phyloP scores from a whole-genome alignment of 305 asterid species.

The Fraxinus ornus region DNA sequence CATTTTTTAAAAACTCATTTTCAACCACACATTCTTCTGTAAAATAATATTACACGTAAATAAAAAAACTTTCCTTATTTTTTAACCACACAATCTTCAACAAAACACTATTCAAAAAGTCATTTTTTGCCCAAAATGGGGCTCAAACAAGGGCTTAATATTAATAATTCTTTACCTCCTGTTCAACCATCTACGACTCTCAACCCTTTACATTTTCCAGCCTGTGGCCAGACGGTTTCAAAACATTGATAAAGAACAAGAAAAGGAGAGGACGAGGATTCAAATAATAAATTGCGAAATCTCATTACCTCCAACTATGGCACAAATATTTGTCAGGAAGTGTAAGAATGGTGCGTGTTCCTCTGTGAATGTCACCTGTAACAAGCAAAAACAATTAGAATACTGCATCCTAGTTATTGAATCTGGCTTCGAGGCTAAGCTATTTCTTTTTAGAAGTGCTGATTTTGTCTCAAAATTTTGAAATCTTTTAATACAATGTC shows the following conservation, averaged over 20 bases:
- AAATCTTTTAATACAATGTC: neutral
- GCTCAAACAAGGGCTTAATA: neutral
- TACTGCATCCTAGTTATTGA: neutral
- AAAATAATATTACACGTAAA: neutral
- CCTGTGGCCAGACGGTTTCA: neutral
- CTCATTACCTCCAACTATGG: slow-evolving; percentile 86
- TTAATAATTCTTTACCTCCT: neutral
- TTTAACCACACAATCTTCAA: neutral
- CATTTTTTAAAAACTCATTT: too few relatives aligned
- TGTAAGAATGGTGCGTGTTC: slow-evolving; percentile 80
- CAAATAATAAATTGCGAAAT: neutral
- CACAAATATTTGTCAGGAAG: slow-evolving; percentile 87
- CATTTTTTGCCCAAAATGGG: neutral
- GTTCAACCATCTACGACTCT: neutral
- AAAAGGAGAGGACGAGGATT: neutral
- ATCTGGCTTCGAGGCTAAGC: neutral
- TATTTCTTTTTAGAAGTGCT: neutral
- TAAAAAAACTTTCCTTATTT: neutral
- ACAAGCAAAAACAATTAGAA: slow-evolving; percentile 11
- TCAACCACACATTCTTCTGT: neutral
- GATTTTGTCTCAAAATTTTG: neutral
- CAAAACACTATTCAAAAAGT: too few relatives aligned
- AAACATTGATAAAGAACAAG: neutral
- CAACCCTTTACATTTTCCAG: neutral
- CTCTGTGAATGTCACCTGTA: slow-evolving; percentile 84